Conservation (phyloP, 176 grass and related monocot species). For the Aegilops speltoides region DNA sequence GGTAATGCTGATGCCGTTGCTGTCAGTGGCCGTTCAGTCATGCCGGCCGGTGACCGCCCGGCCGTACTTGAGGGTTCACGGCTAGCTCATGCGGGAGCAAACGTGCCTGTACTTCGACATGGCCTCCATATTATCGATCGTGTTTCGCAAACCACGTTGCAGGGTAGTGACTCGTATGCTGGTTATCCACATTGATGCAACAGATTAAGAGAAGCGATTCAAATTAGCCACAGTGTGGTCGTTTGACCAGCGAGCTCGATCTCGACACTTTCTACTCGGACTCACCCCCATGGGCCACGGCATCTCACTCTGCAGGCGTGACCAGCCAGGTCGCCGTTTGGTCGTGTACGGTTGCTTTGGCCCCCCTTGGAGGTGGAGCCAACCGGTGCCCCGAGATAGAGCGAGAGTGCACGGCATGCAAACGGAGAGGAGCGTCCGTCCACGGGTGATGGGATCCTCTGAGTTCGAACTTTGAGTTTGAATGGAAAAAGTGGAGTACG, state of each 20-base stretch:
- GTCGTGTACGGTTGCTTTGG: neutral
- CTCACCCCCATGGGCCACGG: no score
- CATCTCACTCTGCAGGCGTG: neutral
- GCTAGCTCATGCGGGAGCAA: neutral
- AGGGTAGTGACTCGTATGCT: no score
- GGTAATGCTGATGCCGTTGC: neutral
- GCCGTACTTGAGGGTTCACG: neutral
- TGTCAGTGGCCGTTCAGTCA: conserved; percentile 7
- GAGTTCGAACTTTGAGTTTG: neutral
- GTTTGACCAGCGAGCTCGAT: no score
- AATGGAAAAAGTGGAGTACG: neutral
- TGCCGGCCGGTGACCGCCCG: neutral
- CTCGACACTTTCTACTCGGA: no score
- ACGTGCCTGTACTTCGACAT: no score
- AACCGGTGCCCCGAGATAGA: neutral
- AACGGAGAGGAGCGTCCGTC: neutral
- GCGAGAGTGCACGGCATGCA: neutral
- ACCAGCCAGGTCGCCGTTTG: neutral
- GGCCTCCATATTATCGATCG: no score
- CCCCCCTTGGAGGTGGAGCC: neutral
- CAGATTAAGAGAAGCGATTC: no score
- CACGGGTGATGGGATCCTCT: neutral
- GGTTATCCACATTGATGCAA: no score
- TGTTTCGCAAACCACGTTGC: no score
- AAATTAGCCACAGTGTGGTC: no score